phyloP scores from a whole-genome alignment of 78 protist genomes.

The Polysphondylium violaceum region DNA sequence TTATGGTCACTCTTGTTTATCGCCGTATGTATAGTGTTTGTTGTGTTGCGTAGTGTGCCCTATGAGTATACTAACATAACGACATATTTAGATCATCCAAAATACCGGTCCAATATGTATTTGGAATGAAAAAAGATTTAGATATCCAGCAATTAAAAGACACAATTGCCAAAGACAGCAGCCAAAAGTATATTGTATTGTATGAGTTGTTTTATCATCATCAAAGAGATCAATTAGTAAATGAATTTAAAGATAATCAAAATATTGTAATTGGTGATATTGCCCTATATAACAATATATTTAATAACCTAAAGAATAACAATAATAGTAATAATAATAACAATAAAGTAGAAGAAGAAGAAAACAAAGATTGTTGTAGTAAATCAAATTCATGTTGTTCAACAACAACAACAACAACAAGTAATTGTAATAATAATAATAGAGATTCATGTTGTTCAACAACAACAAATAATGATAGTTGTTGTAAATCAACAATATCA shows the following conservation, averaged over 20 bases:
- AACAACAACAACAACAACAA: constrained; percentile 24
- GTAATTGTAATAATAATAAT: too few species aligned
- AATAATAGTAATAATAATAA: constrained; percentile 22
- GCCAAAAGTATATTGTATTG: constrained; percentile 20
- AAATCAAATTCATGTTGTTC: neutral
- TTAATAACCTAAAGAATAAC: too few species aligned
- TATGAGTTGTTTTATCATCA: constrained; percentile 43
- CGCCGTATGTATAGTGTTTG: constrained; percentile 43
- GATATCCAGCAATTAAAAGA: neutral
- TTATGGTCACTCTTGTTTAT: constrained; percentile 78
- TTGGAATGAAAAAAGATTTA: constrained; percentile 25
- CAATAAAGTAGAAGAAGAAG: neutral
- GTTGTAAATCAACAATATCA: too few species aligned
- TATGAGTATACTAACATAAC: neutral
- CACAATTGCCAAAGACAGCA: neutral
- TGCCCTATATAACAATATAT: constrained; percentile 30
- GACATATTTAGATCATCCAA: constrained; percentile 28
- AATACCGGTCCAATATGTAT: constrained; percentile 78
- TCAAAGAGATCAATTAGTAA: neutral
- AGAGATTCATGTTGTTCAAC: too few species aligned
- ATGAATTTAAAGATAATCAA: neutral
- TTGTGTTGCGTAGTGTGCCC: neutral
- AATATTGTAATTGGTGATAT: neutral
- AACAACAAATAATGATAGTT: too few species aligned
- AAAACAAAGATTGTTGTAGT: neutral